A percentile compares a stretch with the other conserved stretches of the same genome.
phyloP scores from a whole-genome alignment of 2,329 filamentous ascomycete genomes.

The Diplodia seriata region DNA sequence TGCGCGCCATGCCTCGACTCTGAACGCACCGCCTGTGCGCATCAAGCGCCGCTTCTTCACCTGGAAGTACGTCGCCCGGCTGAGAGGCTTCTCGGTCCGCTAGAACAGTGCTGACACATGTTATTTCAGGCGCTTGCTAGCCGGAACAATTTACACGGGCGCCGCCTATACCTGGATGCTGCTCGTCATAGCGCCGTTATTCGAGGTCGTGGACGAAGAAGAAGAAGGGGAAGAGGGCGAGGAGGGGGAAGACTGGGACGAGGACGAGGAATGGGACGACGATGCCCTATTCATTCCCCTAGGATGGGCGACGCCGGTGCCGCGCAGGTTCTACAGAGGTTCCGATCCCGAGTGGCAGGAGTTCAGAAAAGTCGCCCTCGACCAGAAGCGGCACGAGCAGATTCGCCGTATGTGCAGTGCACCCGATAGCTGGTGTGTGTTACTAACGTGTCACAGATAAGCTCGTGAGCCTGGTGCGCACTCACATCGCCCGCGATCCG shows the following conservation, averaged over 20 bases:
- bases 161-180: constrained; percentile 36
- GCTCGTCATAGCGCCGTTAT: constrained; percentile 35
- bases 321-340: constrained; percentile 54
- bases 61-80: constrained; percentile 40
- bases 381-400: constrained; percentile 47
- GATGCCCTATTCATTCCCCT: constrained; percentile 57
- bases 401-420: constrained; percentile 18
- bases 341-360: constrained; percentile 63
- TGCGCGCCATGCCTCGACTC: constrained; percentile 37
- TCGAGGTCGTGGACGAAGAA: constrained; percentile 35
- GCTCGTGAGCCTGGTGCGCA: constrained; percentile 48
- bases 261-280: constrained; percentile 37
- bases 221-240: constrained; percentile 44
- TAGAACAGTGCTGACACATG: not conserved
- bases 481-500: constrained; percentile 17
- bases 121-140: constrained; percentile 29
- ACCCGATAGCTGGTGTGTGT: not conserved
- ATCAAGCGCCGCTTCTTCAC: constrained; percentile 49
- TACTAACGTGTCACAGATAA: constrained; percentile 40
- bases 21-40: constrained; percentile 50
- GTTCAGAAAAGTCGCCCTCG: constrained; percentile 55
- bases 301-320: constrained; percentile 53
- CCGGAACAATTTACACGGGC: constrained; percentile 34
- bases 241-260: constrained; percentile 43
- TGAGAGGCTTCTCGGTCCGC: not conserved